These are phyloP conservation scores for Xylaria sp. DNA, from an alignment of 2,329 filamentous ascomycete genomes.

Conservation along the genomic window DNA sequence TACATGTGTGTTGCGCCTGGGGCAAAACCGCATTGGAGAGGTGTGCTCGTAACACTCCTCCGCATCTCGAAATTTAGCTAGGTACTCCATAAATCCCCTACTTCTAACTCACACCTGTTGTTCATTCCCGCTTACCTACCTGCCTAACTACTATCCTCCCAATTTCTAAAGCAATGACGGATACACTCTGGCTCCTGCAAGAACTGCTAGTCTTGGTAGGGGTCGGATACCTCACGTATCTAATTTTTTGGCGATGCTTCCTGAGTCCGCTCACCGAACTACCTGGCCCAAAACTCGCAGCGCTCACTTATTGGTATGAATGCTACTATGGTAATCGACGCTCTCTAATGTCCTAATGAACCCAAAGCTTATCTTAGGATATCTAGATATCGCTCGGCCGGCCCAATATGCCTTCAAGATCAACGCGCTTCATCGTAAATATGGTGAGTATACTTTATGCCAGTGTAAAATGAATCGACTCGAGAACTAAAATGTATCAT, in stretches of 20 bases:
- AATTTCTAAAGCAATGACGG: slow-evolving; percentile 2
- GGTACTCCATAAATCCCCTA: not conserved
- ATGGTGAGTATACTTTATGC: slow-evolving; percentile 15
- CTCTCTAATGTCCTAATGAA: not conserved
- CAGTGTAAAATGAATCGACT: not conserved
- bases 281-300: slow-evolving; percentile 31
- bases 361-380: not conserved
- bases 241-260: slow-evolving; percentile 25
- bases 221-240: slow-evolving; percentile 19
- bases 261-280: slow-evolving; percentile 22
- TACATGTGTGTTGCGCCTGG: too few species aligned
- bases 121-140: not conserved
- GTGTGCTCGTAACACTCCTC: too few species aligned
- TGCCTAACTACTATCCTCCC: not conserved
- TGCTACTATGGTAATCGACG: slow-evolving; percentile 28
- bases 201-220: slow-evolving; percentile 7
- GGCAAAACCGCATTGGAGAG: too few species aligned
- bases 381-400: slow-evolving; percentile 26
- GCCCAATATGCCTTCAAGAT: slow-evolving; percentile 36
- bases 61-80: not conserved
- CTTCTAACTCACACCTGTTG: not conserved
- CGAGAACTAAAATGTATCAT: not conserved
- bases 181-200: slow-evolving; percentile 11
- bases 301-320: slow-evolving; percentile 35
- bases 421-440: slow-evolving; percentile 30